A percentile compares a stretch with the other conserved stretches of the same genome.
These are phyloP conservation scores for Ophiostoma sp. DNA, from an alignment of 2,329 filamentous ascomycete species.

Conservation along the genomic window DNA sequence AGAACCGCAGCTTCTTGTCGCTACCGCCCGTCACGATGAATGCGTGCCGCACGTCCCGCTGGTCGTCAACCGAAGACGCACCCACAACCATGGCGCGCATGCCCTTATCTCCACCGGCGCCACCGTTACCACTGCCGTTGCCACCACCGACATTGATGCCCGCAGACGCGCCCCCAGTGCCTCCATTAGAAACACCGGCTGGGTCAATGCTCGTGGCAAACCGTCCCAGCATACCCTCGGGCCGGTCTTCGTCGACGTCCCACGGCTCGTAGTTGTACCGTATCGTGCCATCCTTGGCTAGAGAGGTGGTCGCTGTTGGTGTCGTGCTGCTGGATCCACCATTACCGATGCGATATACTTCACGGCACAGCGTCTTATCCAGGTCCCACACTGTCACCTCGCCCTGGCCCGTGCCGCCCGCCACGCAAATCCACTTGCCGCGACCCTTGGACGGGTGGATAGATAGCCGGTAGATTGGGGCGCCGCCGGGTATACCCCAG, in stretches of 20 bases:
- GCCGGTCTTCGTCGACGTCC: conserved; percentile 83
- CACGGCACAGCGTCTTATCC: conserved; percentile 80
- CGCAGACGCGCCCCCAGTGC: background rate
- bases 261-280: conserved; percentile 69
- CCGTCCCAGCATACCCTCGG: conserved; percentile 78
- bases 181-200: conserved; percentile 37
- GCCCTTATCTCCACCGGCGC: conserved; percentile 55
- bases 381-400: conserved; percentile 96
- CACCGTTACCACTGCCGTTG: too few relatives aligned
- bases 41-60: conserved; percentile 68
- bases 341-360: conserved; percentile 72
- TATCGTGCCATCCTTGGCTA: conserved; percentile 48
- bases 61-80: conserved; percentile 36
- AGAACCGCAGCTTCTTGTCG: conserved; percentile 88
- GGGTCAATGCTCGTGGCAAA: conserved; percentile 72
- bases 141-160: too few relatives aligned
- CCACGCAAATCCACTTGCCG: conserved; percentile 79
- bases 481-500: conserved; percentile 79
- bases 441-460: conserved; percentile 74
- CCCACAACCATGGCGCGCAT: conserved; percentile 70
- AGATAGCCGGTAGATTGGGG: conserved; percentile 70
- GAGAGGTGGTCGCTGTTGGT: background rate
- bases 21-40: conserved; percentile 84
- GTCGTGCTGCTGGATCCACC: background rate
- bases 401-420: conserved; percentile 77